Evolutionary conservation across 495 filamentous ascomycete species (phyloP).

Genomic region (Podospora sp.): DNA sequence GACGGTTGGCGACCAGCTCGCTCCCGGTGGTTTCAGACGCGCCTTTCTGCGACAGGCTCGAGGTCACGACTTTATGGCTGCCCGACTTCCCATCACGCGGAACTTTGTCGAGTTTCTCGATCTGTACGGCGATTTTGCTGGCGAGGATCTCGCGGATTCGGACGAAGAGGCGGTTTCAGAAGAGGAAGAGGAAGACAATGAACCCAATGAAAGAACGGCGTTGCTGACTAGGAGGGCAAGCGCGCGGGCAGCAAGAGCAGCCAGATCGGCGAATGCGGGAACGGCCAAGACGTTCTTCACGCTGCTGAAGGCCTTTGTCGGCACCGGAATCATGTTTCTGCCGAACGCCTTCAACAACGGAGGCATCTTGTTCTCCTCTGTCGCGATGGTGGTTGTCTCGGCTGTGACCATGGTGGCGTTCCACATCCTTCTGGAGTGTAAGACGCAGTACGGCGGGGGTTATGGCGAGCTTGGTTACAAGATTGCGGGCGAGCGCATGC

Average conservation of each 20-base stretch:
- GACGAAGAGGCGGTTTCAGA: constrained; percentile 58
- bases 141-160: constrained; percentile 68
- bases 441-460: constrained; percentile 54
- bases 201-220: constrained; percentile 49
- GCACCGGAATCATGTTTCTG: constrained; percentile 70
- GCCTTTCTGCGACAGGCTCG: constrained; percentile 58
- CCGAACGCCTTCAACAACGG: constrained; percentile 70
- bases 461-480: constrained; percentile 65
- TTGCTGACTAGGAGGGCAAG: constrained; percentile 56
- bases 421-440: constrained; percentile 61
- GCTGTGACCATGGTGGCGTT: constrained; percentile 62
- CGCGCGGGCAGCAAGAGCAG: constrained; percentile 27
- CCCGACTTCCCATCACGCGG: constrained; percentile 54
- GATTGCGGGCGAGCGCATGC: constrained; percentile 54
- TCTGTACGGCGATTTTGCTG: constrained; percentile 70
- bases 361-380: constrained; percentile 65
- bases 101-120: constrained; percentile 72
- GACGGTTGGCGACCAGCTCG: constrained; percentile 54
- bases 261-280: constrained; percentile 55
- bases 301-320: constrained; percentile 65
- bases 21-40: constrained; percentile 64
- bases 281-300: constrained; percentile 68
- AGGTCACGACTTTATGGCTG: constrained; percentile 44
- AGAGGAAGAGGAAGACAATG: constrained; percentile 49
- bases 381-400: constrained; percentile 60